Evolutionary conservation across 129 eudicot species (phyloP), one percentile per base, ranked within the genome.

Genomic region (Escallonia rubra): DNA sequence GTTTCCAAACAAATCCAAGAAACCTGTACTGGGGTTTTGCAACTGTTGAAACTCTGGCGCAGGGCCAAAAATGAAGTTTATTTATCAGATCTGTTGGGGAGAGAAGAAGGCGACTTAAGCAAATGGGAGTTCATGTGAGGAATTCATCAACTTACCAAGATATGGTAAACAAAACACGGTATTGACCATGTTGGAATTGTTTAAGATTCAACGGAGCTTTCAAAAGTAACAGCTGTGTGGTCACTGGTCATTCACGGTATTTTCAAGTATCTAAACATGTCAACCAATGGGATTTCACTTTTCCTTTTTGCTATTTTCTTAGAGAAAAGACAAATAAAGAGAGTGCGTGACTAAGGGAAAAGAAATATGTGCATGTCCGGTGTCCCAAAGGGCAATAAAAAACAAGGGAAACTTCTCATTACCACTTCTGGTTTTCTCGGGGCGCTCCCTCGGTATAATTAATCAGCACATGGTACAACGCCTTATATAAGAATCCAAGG

Each of bases 201-300:
- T n/a, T 41, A 41, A 67, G 72, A 41, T 41, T 23, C 14, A 11
- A 67, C 43, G 72, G 62, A 67, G 72, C 63, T 67, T 67, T 67
- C 63, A 0, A n/a, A 54, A 23, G 62, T 6, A 55, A 42, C 72
- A 54, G 63, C 72, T 67, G 72, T 42, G 1, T 0, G 12, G 3
- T 13, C 11, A 53, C 14, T 4, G n/a, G n/a, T n/a, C n/a, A n/a
- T 23, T 23, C 34, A 23, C 34, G 34, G 34, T 1, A 23, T 23
- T 23, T 23, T 23, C 34, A 23, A 23, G 34, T 23, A 0, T 23
- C 34, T 23, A 23, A 23, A 23, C 34, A 23, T 23, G 34, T 23
- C 34, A 23, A 23, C 34, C 34, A 23, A 23, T 23, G 34, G 34
- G 34, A 1, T 23, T 23, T 23, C 34, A 23, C 34, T 23, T 23